These are phyloP conservation scores for Thermoascus crustaceus DNA, from an alignment of 2,329 filamentous ascomycete genomes.

Conservation along the genomic window DNA sequence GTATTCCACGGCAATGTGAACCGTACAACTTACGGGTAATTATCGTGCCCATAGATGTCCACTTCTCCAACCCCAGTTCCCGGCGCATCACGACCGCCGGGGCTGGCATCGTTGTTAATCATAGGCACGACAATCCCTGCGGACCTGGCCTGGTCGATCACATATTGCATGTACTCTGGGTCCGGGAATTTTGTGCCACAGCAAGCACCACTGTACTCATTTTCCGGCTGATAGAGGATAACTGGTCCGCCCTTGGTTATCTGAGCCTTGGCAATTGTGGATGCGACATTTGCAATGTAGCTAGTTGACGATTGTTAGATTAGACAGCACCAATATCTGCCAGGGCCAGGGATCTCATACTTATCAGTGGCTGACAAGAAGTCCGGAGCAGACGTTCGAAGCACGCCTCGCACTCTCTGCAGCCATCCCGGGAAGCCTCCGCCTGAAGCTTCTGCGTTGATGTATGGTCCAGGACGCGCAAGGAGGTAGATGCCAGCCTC, in stretches of 20 bases:
- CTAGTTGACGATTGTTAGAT: constrained; percentile 23
- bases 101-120: constrained; percentile 64
- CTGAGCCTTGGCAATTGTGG: constrained; percentile 63
- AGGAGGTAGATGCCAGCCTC: constrained; percentile 69
- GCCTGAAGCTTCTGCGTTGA: constrained; percentile 68
- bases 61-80: constrained; percentile 49
- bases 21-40: constrained; percentile 43
- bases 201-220: constrained; percentile 59
- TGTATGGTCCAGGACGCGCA: constrained; percentile 63
- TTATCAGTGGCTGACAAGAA: constrained; percentile 61
- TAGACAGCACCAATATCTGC: neutral
- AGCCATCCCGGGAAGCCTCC: constrained; percentile 79
- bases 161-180: constrained; percentile 59
- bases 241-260: constrained; percentile 77
- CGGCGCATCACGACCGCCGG: constrained; percentile 55
- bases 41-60: constrained; percentile 60
- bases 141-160: constrained; percentile 58
- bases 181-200: constrained; percentile 54
- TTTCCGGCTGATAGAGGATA: constrained; percentile 72
- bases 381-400: constrained; percentile 55
- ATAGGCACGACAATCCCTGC: constrained; percentile 66
- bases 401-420: constrained; percentile 55
- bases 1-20: neutral
- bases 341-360: constrained; percentile 27
- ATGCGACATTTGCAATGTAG: constrained; percentile 55